These are phyloP conservation scores for Chytriomyces confervae DNA, from an alignment of 192 early-diverging fungal genomes.

Conservation along the genomic window DNA sequence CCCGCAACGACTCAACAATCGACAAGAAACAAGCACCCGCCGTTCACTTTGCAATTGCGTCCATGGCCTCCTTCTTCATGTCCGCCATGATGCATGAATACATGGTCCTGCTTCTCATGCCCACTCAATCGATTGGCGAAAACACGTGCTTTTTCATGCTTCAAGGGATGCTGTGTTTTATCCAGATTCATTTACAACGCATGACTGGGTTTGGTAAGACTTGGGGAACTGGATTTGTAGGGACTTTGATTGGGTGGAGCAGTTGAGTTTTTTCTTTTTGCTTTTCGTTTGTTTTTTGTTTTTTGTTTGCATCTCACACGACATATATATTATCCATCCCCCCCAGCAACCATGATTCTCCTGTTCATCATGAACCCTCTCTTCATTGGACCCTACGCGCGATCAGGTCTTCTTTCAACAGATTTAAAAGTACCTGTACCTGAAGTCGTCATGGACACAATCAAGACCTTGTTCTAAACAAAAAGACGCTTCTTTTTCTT, in stretches of 20 bases:
- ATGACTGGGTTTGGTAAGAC: slow-evolving; percentile 8
- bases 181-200: background rate
- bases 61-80: slow-evolving; percentile 13
- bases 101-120: slow-evolving; percentile 8
- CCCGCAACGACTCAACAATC: background rate
- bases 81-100: slow-evolving; percentile 22
- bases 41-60: background rate
- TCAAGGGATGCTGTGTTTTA: slow-evolving; percentile 14
- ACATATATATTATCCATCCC: too few species aligned
- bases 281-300: too few species aligned
- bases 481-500: background rate
- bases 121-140: background rate
- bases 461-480: background rate
- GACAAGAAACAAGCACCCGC: background rate
- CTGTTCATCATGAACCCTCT: slow-evolving; percentile 3
- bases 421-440: slow-evolving; percentile 7
- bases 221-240: slow-evolving; percentile 1
- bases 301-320: too few species aligned
- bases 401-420: background rate
- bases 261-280: background rate
- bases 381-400: slow-evolving; percentile 15
- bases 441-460: background rate
- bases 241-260: slow-evolving; percentile 3
- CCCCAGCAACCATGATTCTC: background rate
- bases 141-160: slow-evolving; percentile 12